Conservation (phyloP, 2,329 filamentous ascomycete genomes). For the Trematosphaeria pertusa region DNA sequence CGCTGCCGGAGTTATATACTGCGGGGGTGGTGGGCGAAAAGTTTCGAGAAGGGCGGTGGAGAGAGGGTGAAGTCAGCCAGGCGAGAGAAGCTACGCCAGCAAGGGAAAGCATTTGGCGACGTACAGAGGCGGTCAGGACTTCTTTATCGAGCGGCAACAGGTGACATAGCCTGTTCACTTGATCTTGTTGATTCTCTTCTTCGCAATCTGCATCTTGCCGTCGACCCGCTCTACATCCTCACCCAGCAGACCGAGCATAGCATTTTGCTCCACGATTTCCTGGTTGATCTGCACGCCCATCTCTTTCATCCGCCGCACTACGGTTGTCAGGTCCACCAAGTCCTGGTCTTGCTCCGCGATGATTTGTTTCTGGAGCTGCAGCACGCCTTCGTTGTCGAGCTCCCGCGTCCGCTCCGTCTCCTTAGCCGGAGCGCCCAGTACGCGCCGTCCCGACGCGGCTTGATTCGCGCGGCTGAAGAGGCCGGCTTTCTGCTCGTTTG, state of each 20-base stretch:
- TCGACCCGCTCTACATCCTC: slow-evolving; percentile 70
- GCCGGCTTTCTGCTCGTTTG: slow-evolving; percentile 43
- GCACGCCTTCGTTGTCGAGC: slow-evolving; percentile 75
- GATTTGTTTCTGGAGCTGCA: slow-evolving; percentile 76
- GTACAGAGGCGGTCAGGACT: too few relatives aligned
- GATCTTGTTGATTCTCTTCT: slow-evolving; percentile 73
- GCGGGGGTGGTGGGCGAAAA: too few relatives aligned
- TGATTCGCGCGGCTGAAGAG: slow-evolving; percentile 41
- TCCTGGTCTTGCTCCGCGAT: slow-evolving; percentile 79
- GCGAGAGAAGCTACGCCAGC: too few relatives aligned
- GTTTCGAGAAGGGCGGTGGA: too few relatives aligned
- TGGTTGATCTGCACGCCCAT: slow-evolving; percentile 79
- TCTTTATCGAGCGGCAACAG: neutral
- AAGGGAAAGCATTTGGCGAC: too few relatives aligned
- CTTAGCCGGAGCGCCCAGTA: slow-evolving; percentile 73
- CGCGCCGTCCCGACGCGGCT: slow-evolving; percentile 50
- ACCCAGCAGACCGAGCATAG: slow-evolving; percentile 71
- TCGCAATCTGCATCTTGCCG: slow-evolving; percentile 76
- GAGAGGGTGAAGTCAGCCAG: too few relatives aligned
- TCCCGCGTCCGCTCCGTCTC: slow-evolving; percentile 81
- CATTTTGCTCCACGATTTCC: slow-evolving; percentile 77
- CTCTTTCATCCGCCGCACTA: slow-evolving; percentile 76
- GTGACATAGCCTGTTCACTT: too few relatives aligned
- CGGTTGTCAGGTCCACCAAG: slow-evolving; percentile 70
- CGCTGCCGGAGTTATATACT: too few relatives aligned